Base-by-base conservation (phyloP, 106 monocot species). In the Apostasia ramifera region DNA sequence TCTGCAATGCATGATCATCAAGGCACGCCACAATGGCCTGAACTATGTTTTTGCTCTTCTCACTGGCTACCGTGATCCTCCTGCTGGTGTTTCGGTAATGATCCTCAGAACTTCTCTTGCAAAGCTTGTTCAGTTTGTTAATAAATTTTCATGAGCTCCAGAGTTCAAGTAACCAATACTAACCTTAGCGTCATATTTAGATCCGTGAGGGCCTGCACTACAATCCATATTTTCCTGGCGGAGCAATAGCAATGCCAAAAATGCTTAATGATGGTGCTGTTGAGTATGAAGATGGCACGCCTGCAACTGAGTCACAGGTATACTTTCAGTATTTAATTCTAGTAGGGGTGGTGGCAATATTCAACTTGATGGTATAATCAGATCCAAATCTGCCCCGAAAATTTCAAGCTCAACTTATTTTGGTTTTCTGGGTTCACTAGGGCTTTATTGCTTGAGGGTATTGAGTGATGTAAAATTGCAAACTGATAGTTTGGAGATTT, bases 231-330 rank as follows among this genome's bases (percentile, higher is more conserved):
- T 95, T 95, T 40, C 86, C 91, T 77, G 95, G 95, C 55, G 95
- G 91, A 68, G 95, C 95, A 43, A 95, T 95, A 58, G 91, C 91
- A 10, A 95, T 95, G 95, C 95, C 95, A 26, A 80, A 95, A 76
- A 95, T 95, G 95, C 95, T 95, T 67, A 92, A 72, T 75, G 92
- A 95, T 75, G 92, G 88, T 77, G 86, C 95, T 77, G 55, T 95
- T 4, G 95, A 95, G 71, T 95, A 95, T 69, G 95, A 95, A 82
- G 95, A 95, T 82, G 91, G 92, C 66, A 85, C 84, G 47, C 92
- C 92, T 51, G 95, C 95, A 15, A 88, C 88, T 76, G 89, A 95
- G 83, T 75, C 95, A 55, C 95, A 95, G 95, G 95, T 89, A 74
- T 15, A 39, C n/a, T 15, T 26, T 4, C 3, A 39, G 45, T 15